Conservation (phyloP, 371 early-diverging fungal species). For the Rhizomucor pusillus region DNA sequence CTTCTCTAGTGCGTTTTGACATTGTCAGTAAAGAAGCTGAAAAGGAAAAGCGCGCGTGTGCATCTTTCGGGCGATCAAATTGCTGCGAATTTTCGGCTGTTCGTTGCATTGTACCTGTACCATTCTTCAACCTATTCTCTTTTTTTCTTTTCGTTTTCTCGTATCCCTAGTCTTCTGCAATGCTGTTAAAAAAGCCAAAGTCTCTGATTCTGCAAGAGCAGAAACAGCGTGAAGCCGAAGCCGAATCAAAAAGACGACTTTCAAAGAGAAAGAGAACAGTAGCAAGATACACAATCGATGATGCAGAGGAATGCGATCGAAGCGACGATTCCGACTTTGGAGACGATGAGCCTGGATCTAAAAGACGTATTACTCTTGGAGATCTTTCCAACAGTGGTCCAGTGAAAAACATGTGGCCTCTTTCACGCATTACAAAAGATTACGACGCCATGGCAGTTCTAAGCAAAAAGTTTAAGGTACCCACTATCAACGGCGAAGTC, state of each 20-base stretch:
- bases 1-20: too few species aligned
- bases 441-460: constrained; percentile 32
- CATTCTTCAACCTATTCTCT: not conserved
- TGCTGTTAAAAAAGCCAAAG: constrained; percentile 25
- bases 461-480: constrained; percentile 37
- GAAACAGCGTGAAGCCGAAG: constrained; percentile 2
- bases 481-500: constrained; percentile 10
- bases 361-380: constrained; percentile 10
- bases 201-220: constrained; percentile 8
- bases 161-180: not conserved
- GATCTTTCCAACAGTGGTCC: constrained; percentile 16
- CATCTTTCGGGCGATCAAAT: too few species aligned
- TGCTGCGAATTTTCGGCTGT: too few species aligned
- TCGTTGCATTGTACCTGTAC: too few species aligned
- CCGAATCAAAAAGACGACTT: not conserved
- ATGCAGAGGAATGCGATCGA: constrained; percentile 10
- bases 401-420: constrained; percentile 12
- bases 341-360: constrained; percentile 15
- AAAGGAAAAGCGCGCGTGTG: too few species aligned
- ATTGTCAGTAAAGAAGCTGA: too few species aligned
- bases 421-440: constrained; percentile 21
- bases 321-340: constrained; percentile 27
- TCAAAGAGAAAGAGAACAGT: constrained; percentile 20
- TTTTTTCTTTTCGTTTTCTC: not conserved
- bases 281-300: constrained; percentile 9